A percentile compares a stretch with the other conserved stretches of the same genome.
Conservation (phyloP, 1,284 basidiomycete species). For the Ceratobasidium theobromae region DNA sequence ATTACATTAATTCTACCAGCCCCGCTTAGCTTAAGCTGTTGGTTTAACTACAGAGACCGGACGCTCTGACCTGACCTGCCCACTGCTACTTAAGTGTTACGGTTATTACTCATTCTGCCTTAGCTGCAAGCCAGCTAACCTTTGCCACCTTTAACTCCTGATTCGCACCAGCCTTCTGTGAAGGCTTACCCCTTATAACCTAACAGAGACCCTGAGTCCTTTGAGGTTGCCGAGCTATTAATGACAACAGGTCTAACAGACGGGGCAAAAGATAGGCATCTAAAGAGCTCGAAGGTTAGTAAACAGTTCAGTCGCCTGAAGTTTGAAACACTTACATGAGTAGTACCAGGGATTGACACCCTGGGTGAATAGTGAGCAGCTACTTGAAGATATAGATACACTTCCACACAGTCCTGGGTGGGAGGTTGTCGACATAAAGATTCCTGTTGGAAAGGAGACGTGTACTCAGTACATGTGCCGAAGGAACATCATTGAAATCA, state of each 20-base stretch:
- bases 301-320: not conserved
- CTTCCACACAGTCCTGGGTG: slow-evolving; percentile 6
- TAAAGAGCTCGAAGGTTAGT: slow-evolving; percentile 18
- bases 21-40: too few species aligned
- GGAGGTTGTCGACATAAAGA: not conserved
- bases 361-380: not conserved
- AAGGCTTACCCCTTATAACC: too few species aligned
- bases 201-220: too few species aligned
- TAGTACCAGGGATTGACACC: slow-evolving; percentile 1
- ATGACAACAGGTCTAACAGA: slow-evolving; percentile 23
- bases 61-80: too few species aligned
- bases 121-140: too few species aligned
- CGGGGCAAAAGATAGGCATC: not conserved
- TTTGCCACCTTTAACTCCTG: too few species aligned
- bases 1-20: too few species aligned
- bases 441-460: not conserved
- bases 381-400: not conserved
- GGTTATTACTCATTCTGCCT: too few species aligned
- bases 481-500: not conserved
- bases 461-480: not conserved
- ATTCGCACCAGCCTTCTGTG: too few species aligned
- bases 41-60: too few species aligned
- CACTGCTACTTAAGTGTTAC: too few species aligned
- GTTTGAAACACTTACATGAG: not conserved
- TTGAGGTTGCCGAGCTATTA: slow-evolving; percentile 4